Evolutionary conservation across 1,139 yeast species (phyloP).

Genomic region (Yamadazyma triangularis): DNA sequence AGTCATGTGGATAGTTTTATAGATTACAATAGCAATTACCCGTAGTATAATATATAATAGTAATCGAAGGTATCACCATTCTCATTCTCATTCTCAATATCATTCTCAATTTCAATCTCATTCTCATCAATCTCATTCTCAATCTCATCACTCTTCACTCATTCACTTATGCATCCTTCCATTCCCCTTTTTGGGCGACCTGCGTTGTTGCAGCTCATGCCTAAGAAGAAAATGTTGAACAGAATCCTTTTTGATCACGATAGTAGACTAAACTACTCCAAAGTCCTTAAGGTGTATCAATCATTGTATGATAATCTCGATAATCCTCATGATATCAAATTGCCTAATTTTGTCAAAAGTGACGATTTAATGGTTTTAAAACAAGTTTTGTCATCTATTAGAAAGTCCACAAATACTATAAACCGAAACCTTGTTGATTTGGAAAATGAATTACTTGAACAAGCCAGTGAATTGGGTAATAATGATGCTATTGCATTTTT

Average conservation of each 20-base stretch:
- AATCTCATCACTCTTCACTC: too few relatives aligned
- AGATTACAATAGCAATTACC: slow-evolving; percentile 20
- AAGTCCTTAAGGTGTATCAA: slow-evolving; percentile 50
- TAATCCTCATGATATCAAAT: slow-evolving; percentile 24
- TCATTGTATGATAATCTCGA: slow-evolving; percentile 45
- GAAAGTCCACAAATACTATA: slow-evolving; percentile 56
- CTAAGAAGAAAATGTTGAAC: slow-evolving; percentile 53
- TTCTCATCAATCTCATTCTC: too few relatives aligned
- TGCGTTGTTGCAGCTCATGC: too few relatives aligned
- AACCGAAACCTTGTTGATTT: slow-evolving; percentile 52
- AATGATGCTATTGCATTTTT: slow-evolving; percentile 74
- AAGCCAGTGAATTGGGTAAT: slow-evolving; percentile 80
- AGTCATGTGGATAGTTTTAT: slow-evolving; percentile 20
- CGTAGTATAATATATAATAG: too few relatives aligned
- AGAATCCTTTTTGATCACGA: slow-evolving; percentile 63
- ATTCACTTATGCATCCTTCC: too few relatives aligned
- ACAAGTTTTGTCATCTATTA: slow-evolving; percentile 56
- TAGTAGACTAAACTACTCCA: slow-evolving; percentile 48
- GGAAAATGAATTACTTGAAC: slow-evolving; percentile 69
- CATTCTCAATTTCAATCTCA: too few relatives aligned
- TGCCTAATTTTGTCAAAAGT: slow-evolving; percentile 46
- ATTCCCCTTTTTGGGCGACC: too few relatives aligned
- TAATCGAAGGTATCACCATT: too few relatives aligned
- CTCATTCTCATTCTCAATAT: too few relatives aligned
- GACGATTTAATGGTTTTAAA: slow-evolving; percentile 66